Base-by-base conservation (phyloP, 2,329 filamentous ascomycete species). In the Aspergillus carbonarius region DNA sequence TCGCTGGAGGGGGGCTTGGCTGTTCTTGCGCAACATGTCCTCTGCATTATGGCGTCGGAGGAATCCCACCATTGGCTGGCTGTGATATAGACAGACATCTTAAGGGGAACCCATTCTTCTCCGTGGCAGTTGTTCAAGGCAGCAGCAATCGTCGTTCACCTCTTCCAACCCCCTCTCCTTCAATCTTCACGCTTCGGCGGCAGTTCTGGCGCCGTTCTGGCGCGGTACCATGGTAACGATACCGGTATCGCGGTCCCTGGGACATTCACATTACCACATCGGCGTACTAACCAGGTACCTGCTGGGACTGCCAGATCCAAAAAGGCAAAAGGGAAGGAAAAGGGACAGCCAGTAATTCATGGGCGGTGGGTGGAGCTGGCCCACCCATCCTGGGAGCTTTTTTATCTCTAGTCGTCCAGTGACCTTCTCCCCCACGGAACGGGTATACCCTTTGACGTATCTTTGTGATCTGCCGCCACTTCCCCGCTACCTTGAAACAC, bases 401-500 rank as follows among this genome's bases (percentile, higher is more conserved):
- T 63, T 53, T 47, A 61, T 55, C 54, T 57, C 37, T 50, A 61
- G 54, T 59, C 53, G 53, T 57, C 23, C 40, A 57, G 52, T 49
- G 57, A 61, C 39, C 46, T 47, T 34, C 50, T 57, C 63, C 66
- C 66, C 65, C 63, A 66, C 66, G 65, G 63, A 64, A 66, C 66
- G 67, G 69, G 67, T 70, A 67, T 68, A 68, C 65, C 67, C 70
- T 69, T 71, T 70, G 69, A 70, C 67, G 66, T 69, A 68, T 65
- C 61, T 65, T 60, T 70, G 63, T 66, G 66, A 71, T 68, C 68
- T 61, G 52, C 60, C 59, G 52, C 60, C 59, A 59, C 60, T 67
- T 69, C 70, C 70, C 71, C 71, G 70, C 71, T 68, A 64, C 68
- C 63, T 67, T 71, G 70, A 70, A 72, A 71, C 69, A 68, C 56